Evolutionary conservation across 768 basidiomycete genomes (phyloP).

Genomic region (Melanogaster broomeanus): DNA sequence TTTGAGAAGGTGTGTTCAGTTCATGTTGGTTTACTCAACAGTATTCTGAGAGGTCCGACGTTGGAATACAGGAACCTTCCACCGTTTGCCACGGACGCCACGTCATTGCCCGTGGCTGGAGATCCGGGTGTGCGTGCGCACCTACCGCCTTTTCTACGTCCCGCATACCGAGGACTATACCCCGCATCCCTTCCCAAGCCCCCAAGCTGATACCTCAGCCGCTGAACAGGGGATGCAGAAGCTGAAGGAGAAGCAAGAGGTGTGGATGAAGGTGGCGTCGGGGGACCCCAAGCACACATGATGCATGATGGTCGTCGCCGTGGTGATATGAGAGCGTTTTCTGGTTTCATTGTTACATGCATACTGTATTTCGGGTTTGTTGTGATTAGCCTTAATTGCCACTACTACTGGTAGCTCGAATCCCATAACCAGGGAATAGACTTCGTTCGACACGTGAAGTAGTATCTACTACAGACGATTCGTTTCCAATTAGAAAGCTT

Average conservation of each 20-base stretch:
- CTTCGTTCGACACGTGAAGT: too few relatives aligned
- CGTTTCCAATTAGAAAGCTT: too few relatives aligned
- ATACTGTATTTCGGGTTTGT: too few relatives aligned
- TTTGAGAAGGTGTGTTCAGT: conserved; percentile 55
- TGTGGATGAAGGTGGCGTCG: conserved; percentile 21
- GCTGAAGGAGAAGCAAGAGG: conserved; percentile 14
- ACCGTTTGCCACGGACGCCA: conserved; percentile 34
- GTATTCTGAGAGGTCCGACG: not conserved
- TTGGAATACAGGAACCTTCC: conserved; percentile 22
- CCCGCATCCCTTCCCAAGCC: conserved; percentile 44
- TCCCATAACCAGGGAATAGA: too few relatives aligned
- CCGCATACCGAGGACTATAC: conserved; percentile 67
- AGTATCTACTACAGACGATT: too few relatives aligned
- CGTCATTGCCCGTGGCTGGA: conserved; percentile 64
- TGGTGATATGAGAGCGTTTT: too few relatives aligned
- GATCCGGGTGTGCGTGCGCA: conserved; percentile 82
- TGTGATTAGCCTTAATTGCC: too few relatives aligned
- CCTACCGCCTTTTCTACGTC: conserved; percentile 82
- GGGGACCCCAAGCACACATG: too few relatives aligned
- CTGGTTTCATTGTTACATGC: too few relatives aligned
- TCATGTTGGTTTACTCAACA: not conserved
- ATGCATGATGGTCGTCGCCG: too few relatives aligned
- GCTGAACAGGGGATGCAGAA: conserved; percentile 10
- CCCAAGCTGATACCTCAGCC: conserved; percentile 41
- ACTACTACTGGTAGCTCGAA: too few relatives aligned